Evolutionary conservation across 257 asterid genomes (phyloP), one percentile per base, ranked within the genome.

Genomic region (Solanum ossicruentum): DNA sequence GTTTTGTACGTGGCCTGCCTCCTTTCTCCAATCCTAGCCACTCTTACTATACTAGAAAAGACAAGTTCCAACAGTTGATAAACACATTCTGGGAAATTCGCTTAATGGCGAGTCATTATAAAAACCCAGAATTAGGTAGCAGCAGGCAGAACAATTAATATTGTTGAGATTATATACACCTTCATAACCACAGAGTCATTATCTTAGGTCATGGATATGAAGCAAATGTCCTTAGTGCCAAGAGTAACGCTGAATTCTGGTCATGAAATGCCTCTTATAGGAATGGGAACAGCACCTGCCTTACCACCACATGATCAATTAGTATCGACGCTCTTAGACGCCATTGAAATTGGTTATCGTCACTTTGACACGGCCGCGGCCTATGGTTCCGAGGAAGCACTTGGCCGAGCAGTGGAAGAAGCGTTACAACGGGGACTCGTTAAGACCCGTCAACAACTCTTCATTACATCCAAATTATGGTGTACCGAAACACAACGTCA

Each of bases 351-450:
- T 17, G 94, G 93, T 0, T 90, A 91, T 84, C 92, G 93, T 71
- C 95, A 92, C 85, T 85, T 92, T 21, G 93, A 92, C 89, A 90
- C 93, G 0, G 95, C 95, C 10, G 41, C 91, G n/a, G 6, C 2
- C 36, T 91, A 91, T 66, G 91, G 91, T 23, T 28, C 90, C 0
- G 95, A 91, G 88, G 91, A 86, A 52, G 87, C 88, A 51, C 61
- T 92, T 20, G 93, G 95, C 16, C 79, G 45, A 43, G 93, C 92
- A 8, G 90, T 90, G 88, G 89, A 85, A 0, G 84, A 55, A 8
- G 93, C 93, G 8, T 16, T 88, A 13, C 85, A 90, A 39, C 83
- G 70, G 57, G 89, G 93, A 21, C 55, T 91, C 8, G 67, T 92
- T 26, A 85, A 86, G 70, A 84, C 78, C 36, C 89, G 94, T 2